A percentile compares a stretch with the other conserved stretches of the same genome.
phyloP scores from a whole-genome alignment of 78 protist species.

The Protostelium mycophagum region DNA sequence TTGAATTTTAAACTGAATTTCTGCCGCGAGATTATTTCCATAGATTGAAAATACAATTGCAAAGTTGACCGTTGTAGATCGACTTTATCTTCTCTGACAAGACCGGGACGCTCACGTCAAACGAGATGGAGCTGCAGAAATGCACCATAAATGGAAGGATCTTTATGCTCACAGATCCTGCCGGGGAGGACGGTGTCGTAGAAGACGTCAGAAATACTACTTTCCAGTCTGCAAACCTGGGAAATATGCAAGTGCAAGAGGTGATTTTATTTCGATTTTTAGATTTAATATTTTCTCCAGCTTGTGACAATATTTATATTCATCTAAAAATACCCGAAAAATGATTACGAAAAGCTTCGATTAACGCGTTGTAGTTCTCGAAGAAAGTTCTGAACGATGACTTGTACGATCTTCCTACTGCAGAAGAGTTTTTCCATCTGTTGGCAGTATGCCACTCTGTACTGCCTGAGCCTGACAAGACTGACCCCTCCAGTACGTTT shows the following conservation, averaged over 20 bases:
- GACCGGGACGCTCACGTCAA: slow-evolving; percentile 72
- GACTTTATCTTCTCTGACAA: slow-evolving; percentile 64
- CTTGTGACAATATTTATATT: too few relatives aligned
- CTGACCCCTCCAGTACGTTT: background rate
- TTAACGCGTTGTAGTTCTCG: too few relatives aligned
- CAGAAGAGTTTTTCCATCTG: slow-evolving; percentile 41
- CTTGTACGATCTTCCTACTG: background rate
- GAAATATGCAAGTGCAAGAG: background rate
- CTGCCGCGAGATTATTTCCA: background rate
- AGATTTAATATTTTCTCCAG: too few relatives aligned
- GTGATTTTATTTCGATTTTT: too few relatives aligned
- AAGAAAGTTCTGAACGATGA: slow-evolving; percentile 3
- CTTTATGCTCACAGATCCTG: background rate
- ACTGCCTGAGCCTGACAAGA: slow-evolving; percentile 17
- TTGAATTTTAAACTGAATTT: too few relatives aligned
- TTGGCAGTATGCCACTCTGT: slow-evolving; percentile 89
- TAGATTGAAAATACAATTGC: background rate
- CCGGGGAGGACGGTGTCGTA: background rate
- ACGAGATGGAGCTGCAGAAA: slow-evolving; percentile 59
- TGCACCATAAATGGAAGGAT: slow-evolving; percentile 41
- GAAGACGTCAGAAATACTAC: too few relatives aligned
- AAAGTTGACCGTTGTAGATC: background rate
- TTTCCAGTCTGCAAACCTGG: background rate
- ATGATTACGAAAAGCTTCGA: too few relatives aligned
- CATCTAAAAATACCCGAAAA: too few relatives aligned